Evolutionary conservation across 2,329 filamentous ascomycete genomes (phyloP), one percentile per base, ranked within the genome.

Genomic region (Penicillium sp.): DNA sequence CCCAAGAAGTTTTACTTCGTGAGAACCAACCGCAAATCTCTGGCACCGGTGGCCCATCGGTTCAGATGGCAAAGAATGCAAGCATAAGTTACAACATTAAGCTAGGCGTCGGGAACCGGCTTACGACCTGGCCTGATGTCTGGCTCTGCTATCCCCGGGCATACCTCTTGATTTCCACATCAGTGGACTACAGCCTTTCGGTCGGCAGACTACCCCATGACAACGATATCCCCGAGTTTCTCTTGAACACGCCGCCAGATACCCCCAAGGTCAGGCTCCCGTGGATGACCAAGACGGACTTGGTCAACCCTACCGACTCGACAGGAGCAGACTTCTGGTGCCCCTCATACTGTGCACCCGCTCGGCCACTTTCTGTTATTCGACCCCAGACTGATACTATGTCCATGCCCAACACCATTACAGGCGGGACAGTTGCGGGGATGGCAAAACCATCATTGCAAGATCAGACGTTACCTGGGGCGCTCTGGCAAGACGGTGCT

Each of bases 161-260:
- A 7, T 61, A 61, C 17, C 52, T 61, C 23, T 29, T 61, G 31
- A 29, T 61, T 9, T 56, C 58, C 7, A 61, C 58, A 7, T 61
- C 51, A 8, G 53, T 61, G 11, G 58, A 61, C 58, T 56, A 51
- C 52, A 56, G 52, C 29, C 58, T 61, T 0, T 56, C 58, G 5
- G 47, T 56, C 17, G 58, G 58, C 4, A 52, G 53, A 11, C 46
- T 61, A 21, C 58, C 58, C 3, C 58, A 60, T 17, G 57, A 60
- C 30, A 45, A 47, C 19, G 57, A 51, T 15, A 45, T 60, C 7
- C 57, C 57, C 6, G 57, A 60, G 9, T 35, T 54, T 19, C 57
- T 60, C 13, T 49, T 38, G 6, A 51, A 30, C 8, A 46, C 44
- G 15, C 35, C 17, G 7, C 38, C 38, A 17, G 57, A 48, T 30